These are phyloP conservation scores for Pyrenopolyporus hunteri DNA, from an alignment of 495 filamentous ascomycete species.

Conservation along the genomic window DNA sequence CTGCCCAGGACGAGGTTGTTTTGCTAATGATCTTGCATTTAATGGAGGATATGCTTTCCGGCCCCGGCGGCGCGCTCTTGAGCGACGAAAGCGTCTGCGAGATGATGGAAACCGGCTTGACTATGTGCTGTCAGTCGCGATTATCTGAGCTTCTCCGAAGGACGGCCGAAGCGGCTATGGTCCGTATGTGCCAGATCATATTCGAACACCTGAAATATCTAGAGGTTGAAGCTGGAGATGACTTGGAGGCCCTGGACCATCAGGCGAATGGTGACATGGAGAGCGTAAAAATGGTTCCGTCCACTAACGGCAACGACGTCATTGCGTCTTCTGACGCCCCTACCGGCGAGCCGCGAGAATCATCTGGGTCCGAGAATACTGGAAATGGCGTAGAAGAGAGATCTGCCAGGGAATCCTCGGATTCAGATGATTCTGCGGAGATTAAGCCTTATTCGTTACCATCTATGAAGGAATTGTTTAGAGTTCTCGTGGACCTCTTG, in stretches of 20 bases:
- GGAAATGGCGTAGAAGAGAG: slow-evolving; percentile 34
- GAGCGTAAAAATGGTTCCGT: slow-evolving; percentile 84
- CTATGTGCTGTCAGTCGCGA: slow-evolving; percentile 94
- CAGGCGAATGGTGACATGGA: slow-evolving; percentile 71
- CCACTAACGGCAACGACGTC: slow-evolving; percentile 72
- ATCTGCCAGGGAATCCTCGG: slow-evolving; percentile 29
- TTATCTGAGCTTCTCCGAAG: slow-evolving; percentile 89
- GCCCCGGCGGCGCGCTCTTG: slow-evolving; percentile 86
- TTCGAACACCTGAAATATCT: slow-evolving; percentile 90
- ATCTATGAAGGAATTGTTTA: slow-evolving; percentile 91
- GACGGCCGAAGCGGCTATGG: slow-evolving; percentile 96
- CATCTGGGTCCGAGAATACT: slow-evolving; percentile 51
- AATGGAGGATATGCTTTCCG: slow-evolving; percentile 97
- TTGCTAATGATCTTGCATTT: slow-evolving; percentile 90
- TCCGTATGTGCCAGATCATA: slow-evolving; percentile 97
- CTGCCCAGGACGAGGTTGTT: slow-evolving; percentile 93
- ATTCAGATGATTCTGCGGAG: slow-evolving; percentile 55
- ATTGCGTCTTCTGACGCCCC: slow-evolving; percentile 52
- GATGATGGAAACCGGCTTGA: slow-evolving; percentile 98
- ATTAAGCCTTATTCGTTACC: slow-evolving; percentile 90
- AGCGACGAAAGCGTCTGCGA: slow-evolving; percentile 98
- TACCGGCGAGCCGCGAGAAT: slow-evolving; percentile 54
- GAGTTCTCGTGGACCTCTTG: slow-evolving; percentile 91
- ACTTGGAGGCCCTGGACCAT: slow-evolving; percentile 63
- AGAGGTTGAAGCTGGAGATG: slow-evolving; percentile 70